Conservation (phyloP, 192 early-diverging fungal genomes). For the Entophlyctis luteolus region DNA sequence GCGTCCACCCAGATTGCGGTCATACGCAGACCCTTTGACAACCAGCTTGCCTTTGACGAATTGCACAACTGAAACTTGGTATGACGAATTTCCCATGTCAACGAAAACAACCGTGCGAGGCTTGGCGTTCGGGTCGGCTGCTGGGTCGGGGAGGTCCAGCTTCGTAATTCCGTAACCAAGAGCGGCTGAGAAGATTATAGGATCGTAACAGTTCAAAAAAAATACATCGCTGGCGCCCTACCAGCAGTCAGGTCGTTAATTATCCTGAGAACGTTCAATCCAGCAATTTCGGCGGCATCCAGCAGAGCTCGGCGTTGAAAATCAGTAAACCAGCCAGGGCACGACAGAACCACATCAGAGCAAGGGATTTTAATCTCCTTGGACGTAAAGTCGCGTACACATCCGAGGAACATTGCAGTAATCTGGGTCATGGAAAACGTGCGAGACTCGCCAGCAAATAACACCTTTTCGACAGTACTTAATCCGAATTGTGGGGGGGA, state of each 20-base stretch:
- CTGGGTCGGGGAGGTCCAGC: constrained; percentile 84
- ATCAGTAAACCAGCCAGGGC: constrained; percentile 93
- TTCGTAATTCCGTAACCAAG: constrained; percentile 99
- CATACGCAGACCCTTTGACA: constrained; percentile 86
- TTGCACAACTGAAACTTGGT: constrained; percentile 80
- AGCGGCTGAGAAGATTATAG: constrained; percentile 56
- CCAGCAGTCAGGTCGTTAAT: constrained; percentile 89
- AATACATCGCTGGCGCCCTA: constrained; percentile 7
- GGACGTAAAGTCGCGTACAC: constrained; percentile 85
- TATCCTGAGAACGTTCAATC: constrained; percentile 84
- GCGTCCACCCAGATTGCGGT: constrained; percentile 92
- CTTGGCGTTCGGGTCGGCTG: constrained; percentile 58
- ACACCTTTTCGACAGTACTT: too few relatives aligned
- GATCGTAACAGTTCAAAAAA: not conserved
- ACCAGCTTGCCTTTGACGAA: constrained; percentile 95
- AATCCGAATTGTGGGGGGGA: too few relatives aligned
- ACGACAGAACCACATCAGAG: constrained; percentile 89
- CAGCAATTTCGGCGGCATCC: constrained; percentile 81
- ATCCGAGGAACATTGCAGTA: constrained; percentile 87
- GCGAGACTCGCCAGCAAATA: constrained; percentile 72
- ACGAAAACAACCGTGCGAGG: constrained; percentile 89
- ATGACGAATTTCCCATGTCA: constrained; percentile 88
- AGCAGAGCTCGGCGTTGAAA: constrained; percentile 83
- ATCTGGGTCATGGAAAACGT: constrained; percentile 86
- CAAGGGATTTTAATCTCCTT: constrained; percentile 79